A percentile compares a stretch with the other conserved stretches of the same genome.
These are phyloP conservation scores for Penicillium sumatraense DNA, from an alignment of 2,329 filamentous ascomycete genomes.

Conservation along the genomic window DNA sequence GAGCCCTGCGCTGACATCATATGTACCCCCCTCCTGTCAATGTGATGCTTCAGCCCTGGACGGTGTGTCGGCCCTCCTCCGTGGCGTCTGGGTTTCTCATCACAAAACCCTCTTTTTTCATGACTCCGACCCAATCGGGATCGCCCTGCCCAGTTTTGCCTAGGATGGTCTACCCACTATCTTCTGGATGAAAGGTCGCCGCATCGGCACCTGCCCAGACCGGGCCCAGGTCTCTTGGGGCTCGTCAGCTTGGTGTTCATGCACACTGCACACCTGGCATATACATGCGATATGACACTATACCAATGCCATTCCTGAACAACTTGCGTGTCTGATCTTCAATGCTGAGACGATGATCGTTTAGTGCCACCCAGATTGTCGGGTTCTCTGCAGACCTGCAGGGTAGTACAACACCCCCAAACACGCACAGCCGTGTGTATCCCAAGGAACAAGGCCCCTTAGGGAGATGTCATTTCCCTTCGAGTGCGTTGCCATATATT, in stretches of 20 bases:
- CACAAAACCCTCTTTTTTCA: slow-evolving; percentile 6
- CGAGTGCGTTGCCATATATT: slow-evolving; percentile 5
- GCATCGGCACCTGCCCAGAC: neutral
- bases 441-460: slow-evolving; percentile 6
- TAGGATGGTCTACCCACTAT: neutral
- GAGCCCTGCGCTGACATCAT: slow-evolving; percentile 15
- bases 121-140: slow-evolving; percentile 1
- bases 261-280: neutral
- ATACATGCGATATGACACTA: slow-evolving; percentile 6
- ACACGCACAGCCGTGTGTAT: neutral
- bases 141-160: neutral
- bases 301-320: neutral
- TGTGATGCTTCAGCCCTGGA: neutral
- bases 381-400: slow-evolving; percentile 8
- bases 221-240: neutral
- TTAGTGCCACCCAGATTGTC: slow-evolving; percentile 14
- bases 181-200: neutral
- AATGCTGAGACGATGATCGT: slow-evolving; percentile 18
- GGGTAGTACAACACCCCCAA: slow-evolving; percentile 10
- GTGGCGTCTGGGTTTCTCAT: slow-evolving; percentile 3
- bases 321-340: slow-evolving; percentile 8
- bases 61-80: neutral
- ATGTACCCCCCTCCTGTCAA: neutral
- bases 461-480: slow-evolving; percentile 14
- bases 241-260: neutral